phyloP scores from a whole-genome alignment of 139 green algal genomes.

The Tetradesmus obliquus region DNA sequence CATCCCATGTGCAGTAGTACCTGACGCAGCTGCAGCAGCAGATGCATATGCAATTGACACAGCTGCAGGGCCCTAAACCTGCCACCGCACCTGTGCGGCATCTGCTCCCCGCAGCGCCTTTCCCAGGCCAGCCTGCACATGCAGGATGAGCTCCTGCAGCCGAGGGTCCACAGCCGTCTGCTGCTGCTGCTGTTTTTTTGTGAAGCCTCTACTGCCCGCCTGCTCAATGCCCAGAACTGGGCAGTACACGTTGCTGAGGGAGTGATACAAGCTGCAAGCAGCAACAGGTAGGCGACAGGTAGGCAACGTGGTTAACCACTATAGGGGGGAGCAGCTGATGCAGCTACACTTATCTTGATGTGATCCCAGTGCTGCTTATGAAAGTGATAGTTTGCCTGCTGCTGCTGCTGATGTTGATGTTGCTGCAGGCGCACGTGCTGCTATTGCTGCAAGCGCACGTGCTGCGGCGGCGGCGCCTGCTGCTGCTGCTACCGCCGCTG shows the following conservation, averaged over 20 bases:
- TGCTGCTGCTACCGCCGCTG: background rate
- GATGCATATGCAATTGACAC: background rate
- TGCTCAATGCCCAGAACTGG: constrained; percentile 53
- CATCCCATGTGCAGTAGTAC: too few species aligned
- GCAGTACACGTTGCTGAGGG: constrained; percentile 66
- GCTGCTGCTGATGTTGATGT: background rate
- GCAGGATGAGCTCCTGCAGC: constrained; percentile 65
- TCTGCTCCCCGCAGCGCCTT: constrained; percentile 15
- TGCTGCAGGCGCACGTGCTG: too few species aligned
- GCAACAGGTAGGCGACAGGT: background rate
- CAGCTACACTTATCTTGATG: background rate
- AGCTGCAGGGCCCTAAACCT: background rate
- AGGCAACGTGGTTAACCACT: background rate
- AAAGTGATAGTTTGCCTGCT: background rate
- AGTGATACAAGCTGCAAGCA: constrained; percentile 66
- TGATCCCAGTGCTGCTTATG: background rate
- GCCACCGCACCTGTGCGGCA: background rate
- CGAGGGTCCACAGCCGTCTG: constrained; percentile 46
- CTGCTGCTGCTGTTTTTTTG: constrained; percentile 21
- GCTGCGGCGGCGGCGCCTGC: too few species aligned
- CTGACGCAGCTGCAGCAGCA: background rate
- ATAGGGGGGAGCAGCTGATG: background rate
- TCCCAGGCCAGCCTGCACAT: constrained; percentile 72
- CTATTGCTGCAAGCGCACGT: too few species aligned
- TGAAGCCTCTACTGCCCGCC: background rate